Base-by-base conservation (phyloP, 176 grass and related monocot species). In the Melocanna baccifera region DNA sequence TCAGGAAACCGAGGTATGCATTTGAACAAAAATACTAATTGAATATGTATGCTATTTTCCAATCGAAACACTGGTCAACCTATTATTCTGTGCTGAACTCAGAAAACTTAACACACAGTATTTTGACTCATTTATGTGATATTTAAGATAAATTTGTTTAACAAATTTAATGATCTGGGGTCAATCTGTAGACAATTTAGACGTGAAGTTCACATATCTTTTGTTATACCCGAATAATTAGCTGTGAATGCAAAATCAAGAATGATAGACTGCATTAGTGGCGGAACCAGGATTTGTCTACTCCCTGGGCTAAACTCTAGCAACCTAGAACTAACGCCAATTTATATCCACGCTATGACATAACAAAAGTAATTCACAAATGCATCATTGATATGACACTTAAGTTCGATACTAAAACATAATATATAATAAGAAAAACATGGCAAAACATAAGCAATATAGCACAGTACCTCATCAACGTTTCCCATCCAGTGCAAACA, bases 1-100 rank as follows among this genome's bases (percentile, higher is more conserved):
- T n/a, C 4, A 74, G n/a, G 48, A 63, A 76, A 0, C 32, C 20
- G 62, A 89, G 39, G 83, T 82, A 83, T 40, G 37, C 25, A 6
- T 79, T 73, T 19, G 18, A 57, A 9, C 71, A 65, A 46, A 79
- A 87, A 19, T 45, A 28, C 76, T 48, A 72, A 26, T 1, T 28
- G 19, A 65, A 36, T 76, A 62, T 36, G 22, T 34, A 77, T 39
- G 25, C 13, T 63, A 64, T 28, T 1, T 26, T 81, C 20, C 50
- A 28, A 8, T 62, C 2, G 23, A 59, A 19, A 30, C 28, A 73
- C 19, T 25, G 25, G 4, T 22, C 10, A 46, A 46, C 45, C 32
- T 55, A 28, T 28, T 36, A 30, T 26, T 62, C 52, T 47, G 1
- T 15, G 20, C 19, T 75, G 69, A 19, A 50, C 51, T 51, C 0